These are phyloP conservation scores for Pythium rishiriense DNA, from an alignment of 352 stramenopile genomes.

Conservation along the genomic window DNA sequence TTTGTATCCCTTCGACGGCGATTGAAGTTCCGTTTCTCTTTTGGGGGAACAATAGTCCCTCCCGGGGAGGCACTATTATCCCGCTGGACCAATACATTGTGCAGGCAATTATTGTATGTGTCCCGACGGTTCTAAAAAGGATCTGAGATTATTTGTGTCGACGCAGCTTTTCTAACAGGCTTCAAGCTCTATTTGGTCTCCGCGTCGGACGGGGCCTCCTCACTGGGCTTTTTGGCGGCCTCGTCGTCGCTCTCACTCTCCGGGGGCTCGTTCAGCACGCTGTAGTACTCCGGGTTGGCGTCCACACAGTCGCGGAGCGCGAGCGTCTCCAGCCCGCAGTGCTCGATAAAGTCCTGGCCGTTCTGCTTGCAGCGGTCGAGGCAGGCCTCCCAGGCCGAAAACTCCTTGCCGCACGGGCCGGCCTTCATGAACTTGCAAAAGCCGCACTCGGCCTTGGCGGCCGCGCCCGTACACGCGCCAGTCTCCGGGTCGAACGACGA, in stretches of 20 bases:
- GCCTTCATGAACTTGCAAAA: constrained; percentile 93
- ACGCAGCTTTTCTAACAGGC: too few species aligned
- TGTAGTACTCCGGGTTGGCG: constrained; percentile 88
- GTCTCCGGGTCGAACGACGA: constrained; percentile 60
- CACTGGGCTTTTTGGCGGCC: constrained; percentile 12
- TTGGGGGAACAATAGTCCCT: too few species aligned
- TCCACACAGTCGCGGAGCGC: constrained; percentile 84
- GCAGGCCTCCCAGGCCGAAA: constrained; percentile 83
- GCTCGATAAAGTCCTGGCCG: constrained; percentile 77
- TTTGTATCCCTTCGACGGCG: neutral
- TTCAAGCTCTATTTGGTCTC: constrained; percentile 7
- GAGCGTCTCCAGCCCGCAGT: constrained; percentile 76
- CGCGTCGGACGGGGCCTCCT: neutral
- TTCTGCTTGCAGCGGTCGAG: constrained; percentile 73
- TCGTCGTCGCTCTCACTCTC: constrained; percentile 37
- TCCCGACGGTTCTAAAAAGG: too few species aligned
- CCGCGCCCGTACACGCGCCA: constrained; percentile 43
- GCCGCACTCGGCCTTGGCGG: constrained; percentile 77
- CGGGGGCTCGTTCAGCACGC: constrained; percentile 67
- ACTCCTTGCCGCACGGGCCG: constrained; percentile 76
- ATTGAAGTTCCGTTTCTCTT: constrained; percentile 1
- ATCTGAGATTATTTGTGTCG: too few species aligned
- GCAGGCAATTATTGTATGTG: too few species aligned
- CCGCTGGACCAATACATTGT: neutral
- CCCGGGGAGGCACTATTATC: neutral